Evolutionary conservation across 2,329 filamentous ascomycete genomes (phyloP), one percentile per base, ranked within the genome.

Genomic region (Fusarium decemcellulare): DNA sequence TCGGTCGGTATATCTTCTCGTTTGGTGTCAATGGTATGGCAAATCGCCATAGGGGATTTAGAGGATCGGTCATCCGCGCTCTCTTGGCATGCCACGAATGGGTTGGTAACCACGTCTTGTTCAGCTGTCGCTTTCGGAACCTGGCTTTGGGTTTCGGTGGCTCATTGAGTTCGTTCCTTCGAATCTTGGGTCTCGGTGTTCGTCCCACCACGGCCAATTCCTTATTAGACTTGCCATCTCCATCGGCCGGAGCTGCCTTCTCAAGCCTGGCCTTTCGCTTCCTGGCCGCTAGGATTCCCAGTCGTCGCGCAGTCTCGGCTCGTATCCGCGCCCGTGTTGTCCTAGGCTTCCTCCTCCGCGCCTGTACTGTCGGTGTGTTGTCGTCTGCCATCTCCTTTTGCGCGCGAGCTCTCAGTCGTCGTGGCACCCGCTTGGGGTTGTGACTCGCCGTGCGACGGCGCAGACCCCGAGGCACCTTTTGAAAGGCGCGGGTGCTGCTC

Each of bases 21-120:
- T 92, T 97, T 0, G 95, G 94, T 6, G 93, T 94, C 68, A 97
- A 79, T 0, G 95, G 94, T 27, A 98, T 83, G 1, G 93, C 90
- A 79, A 98, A 97, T 42, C 94, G 88, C 96, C 96, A 99, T n/a
- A 96, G 81, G 4, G 93, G 92, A 46, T 92, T 87, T 51, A 88
- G 91, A 0, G 93, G 92, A 8, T 89, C 86, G 1, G 94, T 94
- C 93, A 99, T 97, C 64, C 88, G 92, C 23, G 96, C 94, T 63
- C 96, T 86, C 80, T 99, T 99, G 3, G 95, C 91, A 80, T 97
- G 95, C 88, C 93, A 99, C 69, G 97, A 82, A 79, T 99, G 96
- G 8, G 96, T 98, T 0, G 96, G 96, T 15, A 99, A 84, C 94
- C 95, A 98, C 4, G 93, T 94, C 83, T 98, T 98, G 78, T 93